A percentile compares a stretch with the other conserved stretches of the same genome.
Evolutionary conservation across 768 basidiomycete genomes (phyloP).

Genomic region (Pleurotus giganteus): DNA sequence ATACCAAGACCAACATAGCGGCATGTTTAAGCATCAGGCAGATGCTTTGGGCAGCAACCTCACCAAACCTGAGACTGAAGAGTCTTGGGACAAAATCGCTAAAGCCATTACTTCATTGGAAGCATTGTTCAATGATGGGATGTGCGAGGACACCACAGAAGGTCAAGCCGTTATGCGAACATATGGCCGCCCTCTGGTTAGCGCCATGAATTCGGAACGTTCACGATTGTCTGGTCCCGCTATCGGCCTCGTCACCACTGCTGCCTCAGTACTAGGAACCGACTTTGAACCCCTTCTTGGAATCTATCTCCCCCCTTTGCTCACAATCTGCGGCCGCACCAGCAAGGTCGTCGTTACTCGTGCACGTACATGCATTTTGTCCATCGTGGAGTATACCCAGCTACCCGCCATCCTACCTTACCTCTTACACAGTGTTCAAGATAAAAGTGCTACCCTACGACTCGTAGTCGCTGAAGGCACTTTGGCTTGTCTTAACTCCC

Average conservation of each 20-base stretch:
- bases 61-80: slow-evolving; percentile 64
- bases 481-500: slow-evolving; percentile 65
- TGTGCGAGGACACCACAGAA: slow-evolving; percentile 48
- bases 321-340: slow-evolving; percentile 66
- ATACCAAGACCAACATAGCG: background rate
- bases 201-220: slow-evolving; percentile 70
- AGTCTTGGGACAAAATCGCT: slow-evolving; percentile 73
- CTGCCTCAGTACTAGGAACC: slow-evolving; percentile 54
- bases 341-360: slow-evolving; percentile 78
- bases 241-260: slow-evolving; percentile 54
- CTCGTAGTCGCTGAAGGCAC: slow-evolving; percentile 65
- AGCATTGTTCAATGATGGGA: slow-evolving; percentile 49
- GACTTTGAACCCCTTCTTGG: slow-evolving; percentile 67
- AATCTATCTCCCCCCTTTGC: slow-evolving; percentile 66
- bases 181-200: slow-evolving; percentile 51
- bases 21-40: slow-evolving; percentile 30
- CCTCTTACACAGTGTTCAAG: slow-evolving; percentile 56
- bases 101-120: slow-evolving; percentile 46
- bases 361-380: slow-evolving; percentile 55
- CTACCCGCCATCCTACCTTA: slow-evolving; percentile 61
- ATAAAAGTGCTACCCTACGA: slow-evolving; percentile 67
- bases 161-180: slow-evolving; percentile 50
- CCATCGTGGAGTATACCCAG: slow-evolving; percentile 67
- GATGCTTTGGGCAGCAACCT: slow-evolving; percentile 38
- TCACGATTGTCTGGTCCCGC: slow-evolving; percentile 67